Conservation (phyloP, 169 alveolate species). For the Theileria parva region DNA sequence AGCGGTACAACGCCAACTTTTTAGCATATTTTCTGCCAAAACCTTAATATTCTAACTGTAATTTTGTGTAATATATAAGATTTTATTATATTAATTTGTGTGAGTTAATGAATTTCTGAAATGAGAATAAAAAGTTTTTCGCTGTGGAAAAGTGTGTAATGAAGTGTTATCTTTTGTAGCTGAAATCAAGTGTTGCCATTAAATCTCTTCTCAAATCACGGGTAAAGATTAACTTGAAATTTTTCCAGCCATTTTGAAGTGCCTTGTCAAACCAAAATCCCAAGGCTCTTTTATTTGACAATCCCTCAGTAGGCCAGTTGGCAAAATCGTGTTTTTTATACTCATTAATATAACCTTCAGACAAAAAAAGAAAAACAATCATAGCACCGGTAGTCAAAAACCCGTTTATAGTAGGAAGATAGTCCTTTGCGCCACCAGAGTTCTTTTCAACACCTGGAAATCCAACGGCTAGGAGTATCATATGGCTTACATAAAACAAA, state of each 20-base stretch:
- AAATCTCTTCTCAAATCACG: not conserved
- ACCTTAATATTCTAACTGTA: not conserved
- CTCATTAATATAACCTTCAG: constrained; percentile 7
- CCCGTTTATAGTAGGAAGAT: not conserved
- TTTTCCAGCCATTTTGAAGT: not conserved
- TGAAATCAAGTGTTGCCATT: not conserved
- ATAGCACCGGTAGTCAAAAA: not conserved
- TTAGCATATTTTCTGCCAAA: constrained; percentile 41
- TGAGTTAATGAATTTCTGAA: too few species aligned
- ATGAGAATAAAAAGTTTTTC: too few species aligned
- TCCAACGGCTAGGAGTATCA: constrained; percentile 1
- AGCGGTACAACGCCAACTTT: constrained; percentile 46
- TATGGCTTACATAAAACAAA: not conserved
- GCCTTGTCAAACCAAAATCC: constrained; percentile 20
- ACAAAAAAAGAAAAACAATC: not conserved
- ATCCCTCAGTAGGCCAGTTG: constrained; percentile 27
- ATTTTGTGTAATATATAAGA: not conserved
- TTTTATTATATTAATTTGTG: too few species aligned
- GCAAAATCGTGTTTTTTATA: constrained; percentile 10
- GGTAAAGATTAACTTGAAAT: not conserved
- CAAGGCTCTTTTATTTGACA: not conserved
- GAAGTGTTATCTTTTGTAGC: not conserved
- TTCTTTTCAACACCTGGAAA: constrained; percentile 2
- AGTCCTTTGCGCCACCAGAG: not conserved
- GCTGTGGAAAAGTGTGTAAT: not conserved